Base-by-base conservation (phyloP, 768 basidiomycete genomes). In the Pleurotus djamor region DNA sequence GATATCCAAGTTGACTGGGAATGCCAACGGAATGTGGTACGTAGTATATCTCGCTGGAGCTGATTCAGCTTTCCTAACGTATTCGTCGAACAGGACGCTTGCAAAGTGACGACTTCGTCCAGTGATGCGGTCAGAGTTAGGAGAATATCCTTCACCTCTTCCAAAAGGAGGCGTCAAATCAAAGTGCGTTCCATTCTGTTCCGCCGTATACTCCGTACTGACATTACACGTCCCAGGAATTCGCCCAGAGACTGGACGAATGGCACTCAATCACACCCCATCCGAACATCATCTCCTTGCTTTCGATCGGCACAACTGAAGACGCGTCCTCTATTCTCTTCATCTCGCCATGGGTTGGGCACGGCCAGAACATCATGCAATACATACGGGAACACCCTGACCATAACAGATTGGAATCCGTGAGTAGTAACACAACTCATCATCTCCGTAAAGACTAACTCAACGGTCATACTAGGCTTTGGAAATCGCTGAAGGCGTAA, bases 261-360 rank as follows among this genome's bases (percentile, higher is more conserved):
- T 56, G 54, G 54, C 54, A 56, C 32, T 41, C 54, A 12, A 56
- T 56, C 2, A 5, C 54, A 56, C 17, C 14, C 21, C 37, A 44
- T n/a, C 36, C 36, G 33, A 36, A 41, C 14, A 37, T 56, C 14
- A n/a, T 56, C 12, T 32, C 54, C 10, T 12, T 56, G 5, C 21
- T 56, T 21, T 14, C 54, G 6, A 41, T 56, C 8, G 54, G 54
- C 21, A 7, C 28, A 7, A 28, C 21, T 3, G 54, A 32, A 17
- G 54, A 41, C 13, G 17, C 54, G 16, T 41, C 54, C n/a, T 36
- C 54, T 4, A 37, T 41, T 7, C 28, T 56, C 17, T 44, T 56
- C 41, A 12, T 56, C n/a, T 56, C 54, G 3, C 54, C 54, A 28
- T 56, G 54, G 54, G n/a, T 44, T 38, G 54, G 54, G 13, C 54